Conservation (phyloP, 345 rosid species). For the Citrus inodora region DNA sequence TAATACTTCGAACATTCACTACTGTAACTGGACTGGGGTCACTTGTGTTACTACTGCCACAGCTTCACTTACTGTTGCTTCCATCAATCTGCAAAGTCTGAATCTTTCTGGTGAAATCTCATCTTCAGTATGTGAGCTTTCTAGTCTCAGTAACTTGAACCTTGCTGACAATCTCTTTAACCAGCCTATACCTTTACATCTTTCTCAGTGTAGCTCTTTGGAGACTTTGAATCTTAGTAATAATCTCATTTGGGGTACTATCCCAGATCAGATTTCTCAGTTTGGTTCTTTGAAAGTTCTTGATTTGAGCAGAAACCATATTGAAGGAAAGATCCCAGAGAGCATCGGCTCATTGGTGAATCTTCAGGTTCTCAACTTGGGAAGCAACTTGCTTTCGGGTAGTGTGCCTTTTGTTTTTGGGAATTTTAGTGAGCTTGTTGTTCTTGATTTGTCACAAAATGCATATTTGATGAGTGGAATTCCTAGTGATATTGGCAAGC, state of each 20-base stretch:
- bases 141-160: conserved; percentile 59
- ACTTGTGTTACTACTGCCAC: conserved; percentile 48
- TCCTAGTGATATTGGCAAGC: conserved; percentile 65
- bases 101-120: conserved; percentile 94
- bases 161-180: conserved; percentile 75
- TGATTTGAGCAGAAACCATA: conserved; percentile 63
- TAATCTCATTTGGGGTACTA: conserved; percentile 74
- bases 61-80: conserved; percentile 51
- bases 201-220: conserved; percentile 65
- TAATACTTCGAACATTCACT: conserved; percentile 42
- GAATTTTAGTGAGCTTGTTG: conserved; percentile 64
- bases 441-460: conserved; percentile 84
- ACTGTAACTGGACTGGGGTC: conserved; percentile 91
- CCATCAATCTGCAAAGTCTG: conserved; percentile 65
- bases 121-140: conserved; percentile 60
- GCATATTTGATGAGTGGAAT: conserved; percentile 58
- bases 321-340: conserved; percentile 82
- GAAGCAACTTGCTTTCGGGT: conserved; percentile 76
- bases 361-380: conserved; percentile 66
- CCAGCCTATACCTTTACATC: conserved; percentile 81
- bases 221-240: conserved; percentile 63
- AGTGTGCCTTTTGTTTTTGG: conserved; percentile 59
- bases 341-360: conserved; percentile 52
- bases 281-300: conserved; percentile 54
- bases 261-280: conserved; percentile 75